Percentiles rank a stretch among this genome's conserved stretches.
phyloP scores from a whole-genome alignment of 495 filamentous ascomycete genomes.

The Xanthoparmelia taractica region DNA sequence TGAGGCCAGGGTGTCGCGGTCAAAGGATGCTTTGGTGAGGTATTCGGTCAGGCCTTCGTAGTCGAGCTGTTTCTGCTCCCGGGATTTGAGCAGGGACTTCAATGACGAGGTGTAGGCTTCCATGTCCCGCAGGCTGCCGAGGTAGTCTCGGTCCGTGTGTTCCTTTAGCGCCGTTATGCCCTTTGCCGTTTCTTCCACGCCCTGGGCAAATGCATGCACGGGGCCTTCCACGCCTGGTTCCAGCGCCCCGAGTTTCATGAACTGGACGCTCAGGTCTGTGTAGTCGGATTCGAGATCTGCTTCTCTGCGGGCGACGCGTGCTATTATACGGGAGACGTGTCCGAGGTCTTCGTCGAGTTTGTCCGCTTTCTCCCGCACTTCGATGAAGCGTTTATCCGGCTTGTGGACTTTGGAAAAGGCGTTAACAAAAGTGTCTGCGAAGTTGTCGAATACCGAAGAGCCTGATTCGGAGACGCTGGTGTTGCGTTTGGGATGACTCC shows the following conservation, averaged over 20 bases:
- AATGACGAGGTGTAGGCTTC: slow-evolving; percentile 78
- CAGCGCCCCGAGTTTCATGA: slow-evolving; percentile 82
- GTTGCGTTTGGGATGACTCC: slow-evolving; percentile 56
- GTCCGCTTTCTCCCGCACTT: slow-evolving; percentile 85
- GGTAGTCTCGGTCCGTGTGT: slow-evolving; percentile 91
- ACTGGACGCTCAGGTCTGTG: slow-evolving; percentile 81
- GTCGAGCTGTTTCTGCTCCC: slow-evolving; percentile 96
- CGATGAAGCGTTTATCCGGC: slow-evolving; percentile 87
- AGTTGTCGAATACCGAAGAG: slow-evolving; percentile 76
- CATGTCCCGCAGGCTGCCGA: slow-evolving; percentile 87
- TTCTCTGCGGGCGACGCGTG: slow-evolving; percentile 80
- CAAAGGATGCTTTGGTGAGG: slow-evolving; percentile 78
- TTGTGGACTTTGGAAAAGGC: slow-evolving; percentile 95
- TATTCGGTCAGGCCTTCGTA: slow-evolving; percentile 95
- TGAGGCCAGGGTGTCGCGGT: slow-evolving; percentile 76
- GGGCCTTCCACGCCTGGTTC: slow-evolving; percentile 79
- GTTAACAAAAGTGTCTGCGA: slow-evolving; percentile 95
- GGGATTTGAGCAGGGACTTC: slow-evolving; percentile 79
- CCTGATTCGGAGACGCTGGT: slow-evolving; percentile 48
- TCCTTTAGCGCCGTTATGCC: slow-evolving; percentile 74
- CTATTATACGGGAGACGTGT: slow-evolving; percentile 89
- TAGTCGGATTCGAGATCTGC: slow-evolving; percentile 84
- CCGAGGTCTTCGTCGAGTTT: slow-evolving; percentile 92
- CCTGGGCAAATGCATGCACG: slow-evolving; percentile 74
- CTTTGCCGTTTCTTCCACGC: slow-evolving; percentile 71